Evolutionary conservation across 2,329 filamentous ascomycete species (phyloP), one percentile per base, ranked within the genome.

Genomic region (Penicillium sclerotigenum): DNA sequence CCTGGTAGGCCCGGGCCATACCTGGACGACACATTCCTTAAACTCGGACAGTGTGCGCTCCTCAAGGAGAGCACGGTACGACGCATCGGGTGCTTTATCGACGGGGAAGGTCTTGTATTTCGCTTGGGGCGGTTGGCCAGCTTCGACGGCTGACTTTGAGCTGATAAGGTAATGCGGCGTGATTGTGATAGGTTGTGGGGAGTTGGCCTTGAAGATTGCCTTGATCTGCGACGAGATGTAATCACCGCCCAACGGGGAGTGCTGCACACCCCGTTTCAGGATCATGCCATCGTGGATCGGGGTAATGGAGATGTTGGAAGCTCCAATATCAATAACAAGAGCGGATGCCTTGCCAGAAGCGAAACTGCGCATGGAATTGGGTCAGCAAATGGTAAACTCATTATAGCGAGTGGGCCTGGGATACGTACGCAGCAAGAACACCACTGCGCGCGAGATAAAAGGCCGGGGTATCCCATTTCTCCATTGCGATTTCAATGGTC

Each of bases 11-110:
- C 90, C 90, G 26, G 86, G 84, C 93, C 94, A 99, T 14, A 93
- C 86, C 76, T 97, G 91, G 28, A 97, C 91, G 16, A 97, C 91
- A 18, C 89, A 95, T 77, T 99, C 95, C 78, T 99, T 99, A 83
- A 96, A 99, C 72, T 97, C 91, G 36, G 90, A 91, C 55, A 99
- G 79, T 40, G 96, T 87, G 51, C 93, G 89, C 73, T 97, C 94
- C 78, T 99, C 92, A 75, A 97, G 87, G 62, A 93, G 87, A 18
- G 81, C 79, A 57, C 88, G 86, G 82, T 92, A 97, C 1, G 89
- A 91, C 28, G 84, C 81, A 65, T 79, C 77, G 0, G 83, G 84
- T 2, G 81, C 77, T 52, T 76, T 76, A 78, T 66, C 82, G 67
- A 71, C 81, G 80, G 69, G 81, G 71, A 91, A 96, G 37, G 83